These are phyloP conservation scores for Beta corolliflora DNA, from an alignment of 179 eudicot species.

Conservation along the genomic window DNA sequence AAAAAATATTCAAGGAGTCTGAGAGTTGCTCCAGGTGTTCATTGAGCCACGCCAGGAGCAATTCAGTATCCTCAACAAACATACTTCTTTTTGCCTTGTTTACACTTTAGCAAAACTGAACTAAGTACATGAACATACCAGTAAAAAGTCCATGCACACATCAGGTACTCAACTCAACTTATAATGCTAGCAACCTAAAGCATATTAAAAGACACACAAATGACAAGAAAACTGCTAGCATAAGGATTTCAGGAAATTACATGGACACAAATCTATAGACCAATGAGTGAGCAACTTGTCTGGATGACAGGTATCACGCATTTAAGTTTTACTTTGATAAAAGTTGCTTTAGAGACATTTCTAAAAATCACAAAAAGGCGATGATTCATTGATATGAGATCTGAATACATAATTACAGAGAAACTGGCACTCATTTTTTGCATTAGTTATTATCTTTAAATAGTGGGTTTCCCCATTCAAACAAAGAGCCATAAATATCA, in stretches of 20 bases:
- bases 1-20: background rate
- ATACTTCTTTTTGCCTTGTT: background rate
- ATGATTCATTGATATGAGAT: background rate
- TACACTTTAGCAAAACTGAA: background rate
- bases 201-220: no score
- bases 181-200: background rate
- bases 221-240: no score
- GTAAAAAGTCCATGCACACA: background rate
- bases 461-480: background rate
- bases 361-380: background rate
- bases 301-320: background rate
- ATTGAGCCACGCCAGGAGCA: conserved; percentile 8
- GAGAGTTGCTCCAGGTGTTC: background rate
- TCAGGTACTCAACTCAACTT: background rate
- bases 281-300: background rate
- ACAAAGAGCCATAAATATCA: background rate
- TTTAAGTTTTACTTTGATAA: no score
- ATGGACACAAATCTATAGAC: background rate
- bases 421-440: background rate
- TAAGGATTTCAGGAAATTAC: background rate
- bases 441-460: background rate
- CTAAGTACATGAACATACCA: background rate
- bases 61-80: background rate
- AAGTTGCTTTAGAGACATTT: no score
- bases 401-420: background rate